A percentile compares a stretch with the other conserved stretches of the same genome.
Evolutionary conservation across 2,329 filamentous ascomycete genomes (phyloP).

Genomic region (Ascochyta pisi): DNA sequence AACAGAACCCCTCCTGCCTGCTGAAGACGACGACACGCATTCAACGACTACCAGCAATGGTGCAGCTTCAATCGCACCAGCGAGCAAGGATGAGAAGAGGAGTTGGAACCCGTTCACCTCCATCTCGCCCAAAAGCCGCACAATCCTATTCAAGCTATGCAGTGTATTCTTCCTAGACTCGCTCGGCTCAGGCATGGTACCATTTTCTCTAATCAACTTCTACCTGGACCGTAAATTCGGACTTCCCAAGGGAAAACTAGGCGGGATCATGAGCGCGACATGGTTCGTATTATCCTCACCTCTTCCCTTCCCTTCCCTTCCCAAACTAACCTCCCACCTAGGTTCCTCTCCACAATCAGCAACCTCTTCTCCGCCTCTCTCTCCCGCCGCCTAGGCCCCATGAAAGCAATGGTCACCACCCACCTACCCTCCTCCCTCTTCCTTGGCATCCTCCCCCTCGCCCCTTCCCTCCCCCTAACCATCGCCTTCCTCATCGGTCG

Average conservation of each 20-base stretch:
- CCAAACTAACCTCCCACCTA: neutral
- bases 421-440: slow-evolving; percentile 48
- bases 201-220: slow-evolving; percentile 55
- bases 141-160: slow-evolving; percentile 67
- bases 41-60: neutral
- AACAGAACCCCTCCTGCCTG: slow-evolving; percentile 36
- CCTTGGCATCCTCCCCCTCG: slow-evolving; percentile 37
- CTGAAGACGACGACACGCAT: slow-evolving; percentile 1
- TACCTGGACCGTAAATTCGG: slow-evolving; percentile 66
- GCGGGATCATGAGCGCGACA: slow-evolving; percentile 60
- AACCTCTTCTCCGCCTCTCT: slow-evolving; percentile 53
- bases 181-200: slow-evolving; percentile 73
- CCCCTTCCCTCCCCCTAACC: slow-evolving; percentile 32
- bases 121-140: slow-evolving; percentile 63
- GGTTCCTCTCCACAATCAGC: slow-evolving; percentile 39
- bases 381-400: slow-evolving; percentile 66
- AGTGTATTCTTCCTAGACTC: slow-evolving; percentile 73
- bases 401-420: slow-evolving; percentile 53
- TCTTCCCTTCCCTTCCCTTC: neutral
- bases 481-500: slow-evolving; percentile 39
- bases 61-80: neutral
- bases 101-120: slow-evolving; percentile 54
- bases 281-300: slow-evolving; percentile 27
- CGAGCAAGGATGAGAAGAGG: slow-evolving; percentile 9
- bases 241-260: slow-evolving; percentile 60